phyloP scores from a whole-genome alignment of 164 flowering plant genomes.

The Liquidambar formosana region DNA sequence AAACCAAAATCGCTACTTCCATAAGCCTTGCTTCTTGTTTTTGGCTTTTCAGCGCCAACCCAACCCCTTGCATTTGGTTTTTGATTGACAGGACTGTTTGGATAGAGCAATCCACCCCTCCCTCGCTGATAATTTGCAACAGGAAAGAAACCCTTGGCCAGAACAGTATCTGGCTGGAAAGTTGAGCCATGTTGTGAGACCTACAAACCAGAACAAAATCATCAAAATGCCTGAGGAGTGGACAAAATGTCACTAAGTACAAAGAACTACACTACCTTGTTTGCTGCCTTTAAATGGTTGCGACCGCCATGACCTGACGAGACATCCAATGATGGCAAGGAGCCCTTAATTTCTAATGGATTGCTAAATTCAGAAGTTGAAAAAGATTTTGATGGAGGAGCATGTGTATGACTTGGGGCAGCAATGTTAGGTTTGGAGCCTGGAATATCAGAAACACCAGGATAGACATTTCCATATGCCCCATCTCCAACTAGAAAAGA shows the following conservation, averaged over 20 bases:
- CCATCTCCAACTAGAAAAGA: constrained; percentile 40
- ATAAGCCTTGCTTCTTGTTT: constrained; percentile 35
- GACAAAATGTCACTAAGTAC: neutral
- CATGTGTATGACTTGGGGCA: constrained; percentile 23
- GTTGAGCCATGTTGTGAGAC: constrained; percentile 26
- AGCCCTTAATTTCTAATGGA: constrained; percentile 23
- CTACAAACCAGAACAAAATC: constrained; percentile 14
- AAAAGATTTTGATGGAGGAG: constrained; percentile 25
- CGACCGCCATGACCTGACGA: constrained; percentile 23
- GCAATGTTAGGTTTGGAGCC: constrained; percentile 28
- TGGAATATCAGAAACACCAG: constrained; percentile 27
- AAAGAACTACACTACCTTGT: constrained; percentile 33
- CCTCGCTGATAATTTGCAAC: constrained; percentile 29
- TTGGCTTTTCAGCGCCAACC: constrained; percentile 40
- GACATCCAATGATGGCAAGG: constrained; percentile 28
- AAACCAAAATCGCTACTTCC: constrained; percentile 32
- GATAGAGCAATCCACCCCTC: constrained; percentile 42
- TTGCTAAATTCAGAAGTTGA: constrained; percentile 23
- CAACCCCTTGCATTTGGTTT: constrained; percentile 38
- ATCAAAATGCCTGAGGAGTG: neutral
- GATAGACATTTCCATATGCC: constrained; percentile 26
- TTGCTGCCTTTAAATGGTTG: constrained; percentile 36
- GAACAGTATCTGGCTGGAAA: constrained; percentile 36
- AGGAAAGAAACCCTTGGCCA: constrained; percentile 34
- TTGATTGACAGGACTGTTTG: constrained; percentile 27